Evolutionary conservation across 2,329 filamentous ascomycete species (phyloP).

Genomic region (Rhynchosporium graminicola): DNA sequence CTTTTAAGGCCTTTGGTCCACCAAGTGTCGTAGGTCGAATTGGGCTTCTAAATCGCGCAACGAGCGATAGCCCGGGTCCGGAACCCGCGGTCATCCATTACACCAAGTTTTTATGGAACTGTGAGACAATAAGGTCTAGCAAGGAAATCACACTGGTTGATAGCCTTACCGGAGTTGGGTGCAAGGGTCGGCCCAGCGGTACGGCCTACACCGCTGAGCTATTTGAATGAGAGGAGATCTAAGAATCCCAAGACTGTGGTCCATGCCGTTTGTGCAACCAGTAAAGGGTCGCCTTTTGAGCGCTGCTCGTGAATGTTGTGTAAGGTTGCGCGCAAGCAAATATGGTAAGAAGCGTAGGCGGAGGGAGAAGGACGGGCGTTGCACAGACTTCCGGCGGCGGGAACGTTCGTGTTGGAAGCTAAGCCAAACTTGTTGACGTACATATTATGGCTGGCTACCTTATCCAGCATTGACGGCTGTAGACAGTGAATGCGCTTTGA

Average conservation of each 20-base stretch:
- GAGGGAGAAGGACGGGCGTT: background rate
- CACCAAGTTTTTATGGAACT: background rate
- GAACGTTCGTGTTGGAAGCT: slow-evolving; percentile 8
- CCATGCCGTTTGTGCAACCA: slow-evolving; percentile 16
- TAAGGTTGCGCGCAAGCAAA: background rate
- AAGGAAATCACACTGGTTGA: slow-evolving; percentile 10
- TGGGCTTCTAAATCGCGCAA: slow-evolving; percentile 17
- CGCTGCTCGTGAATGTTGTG: slow-evolving; percentile 3
- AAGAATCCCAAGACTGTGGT: slow-evolving; percentile 13
- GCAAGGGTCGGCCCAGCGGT: slow-evolving; percentile 13
- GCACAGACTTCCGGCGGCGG: slow-evolving; percentile 21
- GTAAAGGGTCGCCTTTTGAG: slow-evolving; percentile 15
- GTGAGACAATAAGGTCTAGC: background rate
- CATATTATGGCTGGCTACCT: background rate
- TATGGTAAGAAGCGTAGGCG: too few relatives aligned
- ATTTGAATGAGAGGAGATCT: slow-evolving; percentile 8
- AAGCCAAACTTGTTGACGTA: slow-evolving; percentile 8
- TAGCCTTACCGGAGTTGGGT: slow-evolving; percentile 13
- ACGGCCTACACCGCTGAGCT: slow-evolving; percentile 18
- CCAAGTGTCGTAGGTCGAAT: background rate
- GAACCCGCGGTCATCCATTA: slow-evolving; percentile 3
- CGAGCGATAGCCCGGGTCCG: slow-evolving; percentile 6
- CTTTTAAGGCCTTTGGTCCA: background rate
- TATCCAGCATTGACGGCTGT: background rate
- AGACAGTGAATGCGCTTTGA: background rate